Evolutionary conservation across 495 filamentous ascomycete genomes (phyloP).

Genomic region (Penicillium pulvis): DNA sequence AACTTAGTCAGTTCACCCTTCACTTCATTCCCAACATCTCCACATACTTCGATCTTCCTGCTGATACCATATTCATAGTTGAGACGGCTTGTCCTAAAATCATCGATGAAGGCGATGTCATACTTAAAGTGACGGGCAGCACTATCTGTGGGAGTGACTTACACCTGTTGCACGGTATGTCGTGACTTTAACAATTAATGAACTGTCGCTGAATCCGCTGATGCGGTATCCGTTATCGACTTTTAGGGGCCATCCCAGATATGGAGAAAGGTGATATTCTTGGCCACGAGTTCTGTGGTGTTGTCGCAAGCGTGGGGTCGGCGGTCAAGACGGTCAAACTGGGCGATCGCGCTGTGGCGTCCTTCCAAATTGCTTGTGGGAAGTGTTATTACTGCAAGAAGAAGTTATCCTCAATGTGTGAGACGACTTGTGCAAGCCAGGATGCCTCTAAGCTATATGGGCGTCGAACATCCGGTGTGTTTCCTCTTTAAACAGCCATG

Average conservation of each 20-base stretch:
- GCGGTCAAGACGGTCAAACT: slow-evolving; percentile 58
- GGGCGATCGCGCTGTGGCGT: slow-evolving; percentile 82
- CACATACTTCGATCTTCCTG: neutral
- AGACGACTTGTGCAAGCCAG: slow-evolving; percentile 74
- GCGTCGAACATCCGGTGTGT: slow-evolving; percentile 67
- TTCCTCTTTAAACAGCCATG: neutral
- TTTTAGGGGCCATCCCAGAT: slow-evolving; percentile 61
- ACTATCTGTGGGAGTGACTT: slow-evolving; percentile 89
- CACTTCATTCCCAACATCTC: too few relatives aligned
- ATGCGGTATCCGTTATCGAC: neutral
- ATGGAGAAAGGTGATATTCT: slow-evolving; percentile 83
- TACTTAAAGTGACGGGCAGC: slow-evolving; percentile 80
- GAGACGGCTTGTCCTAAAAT: slow-evolving; percentile 70
- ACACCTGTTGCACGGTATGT: slow-evolving; percentile 70
- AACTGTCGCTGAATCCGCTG: neutral
- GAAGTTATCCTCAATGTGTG: slow-evolving; percentile 76
- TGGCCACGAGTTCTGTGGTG: slow-evolving; percentile 86
- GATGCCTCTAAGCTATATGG: slow-evolving; percentile 74
- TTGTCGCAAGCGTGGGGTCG: slow-evolving; percentile 71
- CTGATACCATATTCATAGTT: slow-evolving; percentile 30
- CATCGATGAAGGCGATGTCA: slow-evolving; percentile 73
- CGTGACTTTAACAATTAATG: neutral
- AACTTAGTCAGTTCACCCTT: slow-evolving; percentile 29
- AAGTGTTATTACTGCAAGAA: slow-evolving; percentile 77
- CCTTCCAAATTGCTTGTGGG: slow-evolving; percentile 77